Evolutionary conservation across 2,329 filamentous ascomycete species (phyloP).

Genomic region (Nothophoma quercina): DNA sequence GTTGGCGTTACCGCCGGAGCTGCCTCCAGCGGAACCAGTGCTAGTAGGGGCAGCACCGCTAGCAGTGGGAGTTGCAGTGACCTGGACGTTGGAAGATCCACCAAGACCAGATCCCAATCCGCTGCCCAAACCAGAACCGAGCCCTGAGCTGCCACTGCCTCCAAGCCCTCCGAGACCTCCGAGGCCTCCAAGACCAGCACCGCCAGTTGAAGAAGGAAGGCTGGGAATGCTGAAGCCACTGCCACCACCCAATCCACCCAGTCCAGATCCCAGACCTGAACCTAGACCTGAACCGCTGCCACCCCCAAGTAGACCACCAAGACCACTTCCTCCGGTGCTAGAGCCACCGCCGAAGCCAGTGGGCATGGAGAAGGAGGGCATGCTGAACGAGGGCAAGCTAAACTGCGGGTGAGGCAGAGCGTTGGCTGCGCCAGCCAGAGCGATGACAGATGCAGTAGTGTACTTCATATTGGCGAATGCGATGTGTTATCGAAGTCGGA

Average conservation of each 20-base stretch:
- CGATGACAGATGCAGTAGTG: constrained; percentile 24
- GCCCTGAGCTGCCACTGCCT: too few relatives aligned
- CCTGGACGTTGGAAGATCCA: not conserved
- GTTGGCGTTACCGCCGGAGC: constrained; percentile 10
- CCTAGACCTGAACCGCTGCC: not conserved
- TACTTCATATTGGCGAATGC: constrained; percentile 36
- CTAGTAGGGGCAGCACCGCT: constrained; percentile 1
- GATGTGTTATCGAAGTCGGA: not conserved
- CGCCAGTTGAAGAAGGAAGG: too few relatives aligned
- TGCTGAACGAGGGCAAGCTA: constrained; percentile 17
- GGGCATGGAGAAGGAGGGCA: constrained; percentile 24
- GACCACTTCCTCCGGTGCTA: constrained; percentile 1
- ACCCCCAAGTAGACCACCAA: too few relatives aligned
- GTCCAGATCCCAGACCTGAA: not conserved
- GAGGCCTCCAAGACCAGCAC: not conserved
- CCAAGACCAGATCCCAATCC: constrained; percentile 2
- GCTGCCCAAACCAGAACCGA: not conserved
- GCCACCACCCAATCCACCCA: not conserved
- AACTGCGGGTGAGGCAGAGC: constrained; percentile 34
- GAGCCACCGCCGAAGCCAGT: constrained; percentile 7
- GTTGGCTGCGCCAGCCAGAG: constrained; percentile 30
- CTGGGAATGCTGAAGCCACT: too few relatives aligned
- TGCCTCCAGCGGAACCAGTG: constrained; percentile 12
- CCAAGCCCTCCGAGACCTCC: not conserved
- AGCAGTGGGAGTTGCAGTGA: constrained; percentile 9